A percentile compares a stretch with the other conserved stretches of the same genome.
These are phyloP conservation scores for Leishmania arabica DNA, from an alignment of 208 protist genomes.

Conservation along the genomic window DNA sequence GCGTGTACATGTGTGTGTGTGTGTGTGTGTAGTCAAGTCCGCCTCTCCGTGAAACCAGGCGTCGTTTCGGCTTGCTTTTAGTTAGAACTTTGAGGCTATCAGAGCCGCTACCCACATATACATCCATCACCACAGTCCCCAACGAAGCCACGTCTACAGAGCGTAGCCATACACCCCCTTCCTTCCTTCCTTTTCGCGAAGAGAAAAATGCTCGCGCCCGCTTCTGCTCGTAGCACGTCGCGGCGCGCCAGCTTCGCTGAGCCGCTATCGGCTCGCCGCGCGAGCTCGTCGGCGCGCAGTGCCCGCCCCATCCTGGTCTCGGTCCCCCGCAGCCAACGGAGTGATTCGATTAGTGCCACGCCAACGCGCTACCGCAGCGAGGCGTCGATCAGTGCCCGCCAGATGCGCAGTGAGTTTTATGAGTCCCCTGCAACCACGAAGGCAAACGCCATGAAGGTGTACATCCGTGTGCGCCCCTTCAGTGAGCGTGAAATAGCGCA, in stretches of 20 bases:
- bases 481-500: slow-evolving; percentile 76
- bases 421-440: not conserved
- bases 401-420: not conserved
- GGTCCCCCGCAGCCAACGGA: slow-evolving; percentile 19
- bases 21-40: too few species aligned
- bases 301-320: not conserved
- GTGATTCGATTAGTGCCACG: slow-evolving; percentile 26
- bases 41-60: too few species aligned
- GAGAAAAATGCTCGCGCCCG: not conserved
- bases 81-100: too few species aligned
- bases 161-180: not conserved
- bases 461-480: slow-evolving; percentile 85
- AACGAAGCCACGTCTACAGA: not conserved
- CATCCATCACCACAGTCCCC: too few species aligned
- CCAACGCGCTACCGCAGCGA: slow-evolving; percentile 16
- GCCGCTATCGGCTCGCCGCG: slow-evolving; percentile 14
- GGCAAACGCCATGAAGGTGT: slow-evolving; percentile 84
- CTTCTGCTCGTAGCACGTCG: slow-evolving; percentile 26
- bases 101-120: too few species aligned
- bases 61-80: too few species aligned
- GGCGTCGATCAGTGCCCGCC: slow-evolving; percentile 11
- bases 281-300: slow-evolving; percentile 1
- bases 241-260: slow-evolving; percentile 15
- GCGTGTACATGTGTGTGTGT: too few species aligned
- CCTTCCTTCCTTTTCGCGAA: not conserved